Evolutionary conservation across 73 alveolate species (phyloP).

Genomic region (Tetrahymena malaccensis): DNA sequence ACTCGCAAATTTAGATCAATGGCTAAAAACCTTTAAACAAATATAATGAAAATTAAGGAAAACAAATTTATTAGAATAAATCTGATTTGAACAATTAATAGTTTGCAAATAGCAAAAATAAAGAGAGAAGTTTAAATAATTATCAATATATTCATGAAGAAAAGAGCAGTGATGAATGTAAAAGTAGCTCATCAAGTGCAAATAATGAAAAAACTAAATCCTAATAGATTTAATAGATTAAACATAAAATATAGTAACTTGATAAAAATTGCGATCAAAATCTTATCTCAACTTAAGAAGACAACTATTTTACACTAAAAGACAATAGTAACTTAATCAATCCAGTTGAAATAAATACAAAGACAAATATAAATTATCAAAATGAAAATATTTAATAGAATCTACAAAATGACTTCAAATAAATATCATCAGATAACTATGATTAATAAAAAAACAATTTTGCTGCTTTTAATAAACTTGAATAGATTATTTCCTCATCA

Average conservation of each 20-base stretch:
- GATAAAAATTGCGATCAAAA: background rate
- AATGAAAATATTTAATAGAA: background rate
- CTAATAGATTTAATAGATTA: background rate
- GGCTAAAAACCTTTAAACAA: background rate
- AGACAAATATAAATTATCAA: too few relatives aligned
- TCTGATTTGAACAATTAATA: too few relatives aligned
- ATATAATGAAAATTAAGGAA: too few relatives aligned
- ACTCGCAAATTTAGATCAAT: too few relatives aligned
- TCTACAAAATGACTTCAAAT: too few relatives aligned
- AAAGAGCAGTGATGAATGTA: background rate
- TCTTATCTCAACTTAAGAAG: background rate
- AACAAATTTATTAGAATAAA: too few relatives aligned
- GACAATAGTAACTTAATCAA: background rate
- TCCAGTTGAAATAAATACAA: background rate
- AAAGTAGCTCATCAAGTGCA: background rate
- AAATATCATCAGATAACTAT: too few relatives aligned
- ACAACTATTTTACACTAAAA: background rate
- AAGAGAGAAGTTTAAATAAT: background rate
- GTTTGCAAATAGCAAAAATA: background rate
- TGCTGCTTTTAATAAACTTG: too few relatives aligned
- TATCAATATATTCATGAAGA: background rate
- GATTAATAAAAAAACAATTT: too few relatives aligned
- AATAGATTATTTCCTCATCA: too few relatives aligned
- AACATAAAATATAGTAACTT: background rate
- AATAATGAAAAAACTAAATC: background rate